Evolutionary conservation across 257 asterid species (phyloP).

Genomic region (Leonotis leonurus): DNA sequence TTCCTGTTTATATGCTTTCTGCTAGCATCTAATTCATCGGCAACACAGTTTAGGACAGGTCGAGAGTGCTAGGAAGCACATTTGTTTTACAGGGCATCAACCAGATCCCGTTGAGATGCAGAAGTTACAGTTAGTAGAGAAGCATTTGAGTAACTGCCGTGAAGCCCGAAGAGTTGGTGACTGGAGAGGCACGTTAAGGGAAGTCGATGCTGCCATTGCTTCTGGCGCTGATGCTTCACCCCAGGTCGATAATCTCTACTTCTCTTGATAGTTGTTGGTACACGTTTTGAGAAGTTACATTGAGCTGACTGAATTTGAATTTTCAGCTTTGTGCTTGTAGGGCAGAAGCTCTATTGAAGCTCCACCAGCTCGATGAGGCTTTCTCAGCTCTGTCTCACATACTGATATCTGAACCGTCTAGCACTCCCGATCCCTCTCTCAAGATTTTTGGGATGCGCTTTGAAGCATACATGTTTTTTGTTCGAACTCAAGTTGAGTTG

Average conservation of each 20-base stretch:
- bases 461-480: constrained; percentile 59
- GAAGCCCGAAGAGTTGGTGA: constrained; percentile 61
- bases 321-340: constrained; percentile 76
- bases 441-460: constrained; percentile 54
- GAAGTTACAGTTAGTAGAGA: constrained; percentile 62
- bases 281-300: neutral
- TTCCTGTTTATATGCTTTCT: constrained; percentile 1
- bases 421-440: constrained; percentile 17
- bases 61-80: constrained; percentile 54
- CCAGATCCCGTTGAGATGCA: constrained; percentile 43
- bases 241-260: constrained; percentile 40
- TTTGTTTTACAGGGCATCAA: constrained; percentile 41
- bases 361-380: constrained; percentile 62
- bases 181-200: constrained; percentile 54
- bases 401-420: constrained; percentile 28
- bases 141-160: constrained; percentile 49
- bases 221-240: constrained; percentile 74
- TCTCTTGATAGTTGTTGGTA: neutral
- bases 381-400: constrained; percentile 34
- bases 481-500: constrained; percentile 61
- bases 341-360: constrained; percentile 85
- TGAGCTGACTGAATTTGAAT: constrained; percentile 23
- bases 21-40: constrained; percentile 35
- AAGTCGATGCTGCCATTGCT: constrained; percentile 59
- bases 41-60: constrained; percentile 73